Base-by-base conservation (phyloP, 2,329 filamentous ascomycete genomes). In the Penicillium sp. region DNA sequence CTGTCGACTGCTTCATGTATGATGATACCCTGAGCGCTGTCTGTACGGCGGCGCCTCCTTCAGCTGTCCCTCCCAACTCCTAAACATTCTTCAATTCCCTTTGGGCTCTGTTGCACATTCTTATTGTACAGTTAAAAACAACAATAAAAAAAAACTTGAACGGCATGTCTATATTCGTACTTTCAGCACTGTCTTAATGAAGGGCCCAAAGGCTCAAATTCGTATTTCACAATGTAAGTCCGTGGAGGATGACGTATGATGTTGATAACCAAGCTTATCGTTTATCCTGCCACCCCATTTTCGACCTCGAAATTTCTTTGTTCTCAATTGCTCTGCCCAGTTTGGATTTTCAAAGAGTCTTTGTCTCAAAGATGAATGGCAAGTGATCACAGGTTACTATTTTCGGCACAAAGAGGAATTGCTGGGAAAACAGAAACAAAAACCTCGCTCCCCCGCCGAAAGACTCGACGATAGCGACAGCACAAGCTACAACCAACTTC, bases 21-120 rank as follows among this genome's bases (percentile, higher is more conserved):
- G 57, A 61, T 62, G 67, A 70, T 67, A 72, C 70, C 70, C 64
- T 58, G 48, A 56, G 48, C 55, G 60, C 60, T 61, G 52, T 56
- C 53, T 52, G 57, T 50, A 43, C 21, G 53, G 57, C 50, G 43
- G 57, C 50, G 43, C 31, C 36, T 36, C 54, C 21, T 38, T 60
- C 49, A n/a, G 58, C 58, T 51, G 43, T 33, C 46, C 48, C 57
- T 41, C 50, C 46, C 19, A 53, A 50, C 40, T 29, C 55, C 38
- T 60, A 44, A 38, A 19, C 50, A 39, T 55, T 58, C 45, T 41
- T 21, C 41, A 29, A 47, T 29, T 50, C 33, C 9, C 25, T 33
- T 50, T 21, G 16, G 5, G 11, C 51, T 44, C 52, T 27, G 25
- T 40, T 49, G 9, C 19, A 50, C 48, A 60, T 61, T 44, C 19